These are phyloP conservation scores for Populus hybrid DNA, from an alignment of 441 rosid species.

Conservation along the genomic window DNA sequence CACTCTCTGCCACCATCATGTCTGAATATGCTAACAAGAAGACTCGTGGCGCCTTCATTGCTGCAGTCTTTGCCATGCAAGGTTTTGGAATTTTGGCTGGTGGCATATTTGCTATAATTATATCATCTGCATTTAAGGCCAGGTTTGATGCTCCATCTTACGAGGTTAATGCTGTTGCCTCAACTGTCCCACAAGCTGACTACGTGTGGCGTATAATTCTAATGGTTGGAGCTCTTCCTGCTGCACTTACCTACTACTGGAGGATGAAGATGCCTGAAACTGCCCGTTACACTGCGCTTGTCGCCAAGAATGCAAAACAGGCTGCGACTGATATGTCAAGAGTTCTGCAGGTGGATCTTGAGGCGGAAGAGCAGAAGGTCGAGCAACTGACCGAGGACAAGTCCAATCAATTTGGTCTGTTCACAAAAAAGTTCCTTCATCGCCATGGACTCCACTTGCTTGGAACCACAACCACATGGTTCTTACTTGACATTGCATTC, in stretches of 20 bases:
- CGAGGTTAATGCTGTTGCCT: conserved; percentile 41
- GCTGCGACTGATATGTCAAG: conserved; percentile 80
- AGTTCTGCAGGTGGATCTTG: conserved; percentile 64
- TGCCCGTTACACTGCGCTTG: conserved; percentile 83
- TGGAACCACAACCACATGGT: conserved; percentile 77
- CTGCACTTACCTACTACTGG: conserved; percentile 73
- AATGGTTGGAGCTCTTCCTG: conserved; percentile 77
- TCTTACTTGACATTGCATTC: conserved; percentile 78
- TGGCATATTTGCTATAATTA: conserved; percentile 57
- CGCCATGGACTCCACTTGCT: conserved; percentile 73
- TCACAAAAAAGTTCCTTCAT: conserved; percentile 43
- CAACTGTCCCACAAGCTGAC: conserved; percentile 67
- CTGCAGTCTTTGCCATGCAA: conserved; percentile 92
- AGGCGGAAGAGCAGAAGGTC: conserved; percentile 47
- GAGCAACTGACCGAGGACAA: conserved; percentile 25
- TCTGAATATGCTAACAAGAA: conserved; percentile 74
- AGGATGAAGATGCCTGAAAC: conserved; percentile 89
- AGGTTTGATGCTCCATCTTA: conserved; percentile 51
- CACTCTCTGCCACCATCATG: conserved; percentile 69
- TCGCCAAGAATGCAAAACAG: conserved; percentile 65
- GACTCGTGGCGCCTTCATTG: conserved; percentile 84
- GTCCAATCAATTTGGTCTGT: conserved; percentile 43
- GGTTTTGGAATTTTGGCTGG: conserved; percentile 81
- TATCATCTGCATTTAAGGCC: conserved; percentile 40
- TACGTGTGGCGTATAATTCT: conserved; percentile 71